A percentile compares a stretch with the other conserved stretches of the same genome.
Conservation (phyloP, 148 eudicot species). For the Talinum fruticosum region DNA sequence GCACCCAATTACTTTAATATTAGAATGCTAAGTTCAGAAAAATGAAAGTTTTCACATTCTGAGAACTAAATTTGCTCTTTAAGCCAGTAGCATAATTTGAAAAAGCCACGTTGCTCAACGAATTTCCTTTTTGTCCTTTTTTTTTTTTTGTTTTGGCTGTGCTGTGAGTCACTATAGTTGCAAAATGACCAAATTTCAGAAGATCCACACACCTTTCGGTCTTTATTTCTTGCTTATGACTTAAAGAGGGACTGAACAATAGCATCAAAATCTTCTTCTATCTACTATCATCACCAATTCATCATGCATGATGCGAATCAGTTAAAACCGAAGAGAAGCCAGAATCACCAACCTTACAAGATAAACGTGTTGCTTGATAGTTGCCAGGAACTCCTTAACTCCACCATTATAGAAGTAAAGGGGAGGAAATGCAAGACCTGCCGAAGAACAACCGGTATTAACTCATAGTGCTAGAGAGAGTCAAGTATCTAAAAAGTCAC, state of each 20-base stretch:
- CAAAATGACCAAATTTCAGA: neutral
- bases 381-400: constrained; percentile 78
- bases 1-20: neutral
- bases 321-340: constrained; percentile 7
- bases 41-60: neutral
- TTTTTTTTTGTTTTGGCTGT: neutral
- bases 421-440: constrained; percentile 97
- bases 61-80: neutral
- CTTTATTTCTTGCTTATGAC: neutral
- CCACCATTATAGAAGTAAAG: constrained; percentile 96
- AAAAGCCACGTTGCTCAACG: neutral
- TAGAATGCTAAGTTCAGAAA: neutral
- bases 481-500: neutral
- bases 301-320: neutral
- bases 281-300: neutral
- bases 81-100: neutral
- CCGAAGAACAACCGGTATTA: constrained; percentile 3
- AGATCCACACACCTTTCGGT: neutral
- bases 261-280: neutral
- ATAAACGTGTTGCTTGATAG: constrained; percentile 75
- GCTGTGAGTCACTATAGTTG: neutral
- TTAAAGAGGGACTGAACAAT: neutral
- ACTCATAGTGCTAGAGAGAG: neutral
- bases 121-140: neutral
- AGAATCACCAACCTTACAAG: constrained; percentile 59